Base-by-base conservation (phyloP, 805 yeast species). In the Myxozyma sirexii region DNA sequence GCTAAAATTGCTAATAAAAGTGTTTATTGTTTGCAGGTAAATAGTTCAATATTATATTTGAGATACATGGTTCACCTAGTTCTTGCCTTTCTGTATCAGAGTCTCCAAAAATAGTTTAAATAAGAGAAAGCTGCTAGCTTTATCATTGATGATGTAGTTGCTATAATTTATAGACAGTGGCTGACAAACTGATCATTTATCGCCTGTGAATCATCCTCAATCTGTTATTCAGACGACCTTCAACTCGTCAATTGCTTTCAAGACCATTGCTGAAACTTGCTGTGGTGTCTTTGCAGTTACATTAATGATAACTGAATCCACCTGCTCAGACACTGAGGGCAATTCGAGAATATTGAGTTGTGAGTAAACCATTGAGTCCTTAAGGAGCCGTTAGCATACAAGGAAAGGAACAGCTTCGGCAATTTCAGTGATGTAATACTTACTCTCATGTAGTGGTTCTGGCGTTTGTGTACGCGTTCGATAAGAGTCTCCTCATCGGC, bases 371-470 rank as follows among this genome's bases (percentile, higher is more conserved):
- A 68, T 68, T 1, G 58, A 47, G 19, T 66, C 68, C 60, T n/a
- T 64, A 43, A 17, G 15, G 27, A n/a, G 38, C 13, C 7, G 49
- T 45, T 45, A 45, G 46, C n/a, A 24, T 15, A 55, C 4, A 24
- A 31, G 23, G 31, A 27, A 38, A 51, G 10, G 4, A 38, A 24
- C 13, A 4, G 37, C 24, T n/a, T n/a, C n/a, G n/a, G n/a, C n/a
- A n/a, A n/a, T n/a, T n/a, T n/a, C n/a, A n/a, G n/a, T n/a, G n/a
- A 23, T 8, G 31, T 23, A 5, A 13, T 43, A 8, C 55, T 13
- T 26, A 58, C 80, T 71, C 92, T 92, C 96, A 94, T 91, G 72
- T 81, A 94, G 71, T 94, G 99, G 50, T 83, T 83, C 66, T 81
- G 72, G 66, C 99, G 79, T n/a, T 72, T 69, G 4, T 75, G 75